Conservation (phyloP, 129 eudicot species). For the Chrysanthemum lavandulifolium region DNA sequence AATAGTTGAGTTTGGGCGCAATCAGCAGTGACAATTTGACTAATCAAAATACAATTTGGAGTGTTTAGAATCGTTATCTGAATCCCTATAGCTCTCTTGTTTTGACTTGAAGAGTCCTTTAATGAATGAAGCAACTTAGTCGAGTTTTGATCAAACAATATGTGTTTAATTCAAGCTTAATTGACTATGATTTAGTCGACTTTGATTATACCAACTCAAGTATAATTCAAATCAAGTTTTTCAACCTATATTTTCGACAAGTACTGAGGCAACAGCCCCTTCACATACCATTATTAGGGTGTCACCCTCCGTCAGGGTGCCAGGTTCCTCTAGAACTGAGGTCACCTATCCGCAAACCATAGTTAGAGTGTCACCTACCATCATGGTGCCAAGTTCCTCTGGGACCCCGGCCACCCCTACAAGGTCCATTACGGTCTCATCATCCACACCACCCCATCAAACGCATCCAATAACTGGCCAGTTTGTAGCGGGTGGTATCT, state of each 20-base stretch:
- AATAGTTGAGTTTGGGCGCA: neutral
- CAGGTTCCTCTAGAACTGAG: no score
- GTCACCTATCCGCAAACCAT: no score
- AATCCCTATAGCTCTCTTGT: neutral
- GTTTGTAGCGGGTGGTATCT: no score
- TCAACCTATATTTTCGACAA: neutral
- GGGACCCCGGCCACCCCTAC: no score
- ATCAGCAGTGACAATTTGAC: constrained; percentile 9
- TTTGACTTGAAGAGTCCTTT: neutral
- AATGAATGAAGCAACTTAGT: neutral
- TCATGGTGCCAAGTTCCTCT: no score
- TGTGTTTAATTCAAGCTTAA: neutral
- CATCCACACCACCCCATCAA: no score
- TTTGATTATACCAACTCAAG: neutral
- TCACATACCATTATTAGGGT: no score
- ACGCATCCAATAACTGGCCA: no score
- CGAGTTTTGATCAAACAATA: neutral
- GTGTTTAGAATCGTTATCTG: neutral
- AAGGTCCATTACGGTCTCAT: no score
- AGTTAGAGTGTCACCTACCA: no score
- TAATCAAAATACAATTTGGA: neutral
- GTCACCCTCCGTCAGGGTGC: no score
- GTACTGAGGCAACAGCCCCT: no score
- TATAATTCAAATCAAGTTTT: neutral
- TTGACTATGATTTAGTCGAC: neutral